phyloP scores from a whole-genome alignment of 176 grass and related monocot species.

The Musa troglodytarum region DNA sequence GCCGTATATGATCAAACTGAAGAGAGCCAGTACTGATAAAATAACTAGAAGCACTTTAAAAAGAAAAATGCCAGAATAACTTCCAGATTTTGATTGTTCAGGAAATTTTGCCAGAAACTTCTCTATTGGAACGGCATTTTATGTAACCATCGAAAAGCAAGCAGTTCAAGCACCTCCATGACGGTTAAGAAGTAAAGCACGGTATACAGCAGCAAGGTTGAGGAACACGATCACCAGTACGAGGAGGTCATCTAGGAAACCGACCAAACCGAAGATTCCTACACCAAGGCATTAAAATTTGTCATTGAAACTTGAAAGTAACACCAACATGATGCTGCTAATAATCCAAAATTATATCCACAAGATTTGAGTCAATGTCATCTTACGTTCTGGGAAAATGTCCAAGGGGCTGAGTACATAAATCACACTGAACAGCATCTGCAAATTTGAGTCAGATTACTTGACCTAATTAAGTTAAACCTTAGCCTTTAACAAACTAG shows the following conservation, averaged over 20 bases:
- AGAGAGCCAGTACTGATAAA: too few relatives aligned
- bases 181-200: slow-evolving; percentile 1
- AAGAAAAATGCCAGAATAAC: too few relatives aligned
- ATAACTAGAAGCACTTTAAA: too few relatives aligned
- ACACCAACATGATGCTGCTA: too few relatives aligned
- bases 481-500: not conserved
- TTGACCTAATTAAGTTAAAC: not conserved
- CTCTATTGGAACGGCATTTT: too few relatives aligned
- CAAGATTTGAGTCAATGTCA: not conserved
- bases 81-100: too few relatives aligned
- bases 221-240: not conserved
- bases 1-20: too few relatives aligned
- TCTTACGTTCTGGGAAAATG: slow-evolving; percentile 1
- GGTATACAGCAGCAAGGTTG: not conserved
- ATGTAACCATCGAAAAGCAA: too few relatives aligned
- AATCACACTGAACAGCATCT: not conserved
- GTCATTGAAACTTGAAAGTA: not conserved
- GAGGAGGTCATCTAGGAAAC: not conserved
- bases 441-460: not conserved
- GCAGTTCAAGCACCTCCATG: slow-evolving; percentile 13
- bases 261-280: not conserved
- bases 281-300: not conserved
- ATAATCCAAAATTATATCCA: not conserved
- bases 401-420: not conserved
- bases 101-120: too few relatives aligned